Evolutionary conservation across 345 rosid species (phyloP).

Genomic region (Syzygium oleosum): DNA sequence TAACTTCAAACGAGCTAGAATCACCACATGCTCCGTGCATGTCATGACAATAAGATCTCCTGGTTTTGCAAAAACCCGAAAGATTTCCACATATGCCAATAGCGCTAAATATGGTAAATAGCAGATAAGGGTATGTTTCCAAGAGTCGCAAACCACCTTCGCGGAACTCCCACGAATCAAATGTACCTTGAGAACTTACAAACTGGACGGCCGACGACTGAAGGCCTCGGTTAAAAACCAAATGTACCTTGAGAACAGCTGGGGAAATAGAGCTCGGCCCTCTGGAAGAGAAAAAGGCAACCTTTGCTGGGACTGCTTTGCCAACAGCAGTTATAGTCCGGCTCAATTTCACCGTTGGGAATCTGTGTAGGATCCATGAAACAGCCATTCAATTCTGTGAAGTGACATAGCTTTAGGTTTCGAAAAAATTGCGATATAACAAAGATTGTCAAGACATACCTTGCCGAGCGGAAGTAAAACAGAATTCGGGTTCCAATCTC

Average conservation of each 20-base stretch:
- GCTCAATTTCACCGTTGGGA: constrained; percentile 20
- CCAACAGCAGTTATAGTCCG: constrained; percentile 22
- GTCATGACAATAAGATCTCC: no score
- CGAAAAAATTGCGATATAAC: neutral
- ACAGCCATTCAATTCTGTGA: neutral
- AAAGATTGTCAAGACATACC: constrained; percentile 1
- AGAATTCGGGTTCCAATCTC: constrained; percentile 61
- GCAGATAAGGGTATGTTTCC: neutral
- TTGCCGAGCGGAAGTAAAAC: constrained; percentile 42
- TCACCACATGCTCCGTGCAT: neutral
- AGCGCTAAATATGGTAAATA: neutral
- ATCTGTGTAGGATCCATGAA: constrained; percentile 6
- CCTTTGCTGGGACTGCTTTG: constrained; percentile 17
- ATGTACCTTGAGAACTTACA: neutral
- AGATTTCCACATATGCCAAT: neutral
- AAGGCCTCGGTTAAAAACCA: neutral
- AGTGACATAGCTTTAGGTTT: neutral
- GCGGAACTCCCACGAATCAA: accelerated
- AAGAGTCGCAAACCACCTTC: neutral
- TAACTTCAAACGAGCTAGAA: neutral
- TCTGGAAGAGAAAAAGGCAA: constrained; percentile 34
- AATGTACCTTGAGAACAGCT: constrained; percentile 34
- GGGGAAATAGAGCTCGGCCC: constrained; percentile 31
- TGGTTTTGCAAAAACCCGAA: neutral
- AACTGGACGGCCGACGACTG: neutral